A percentile compares a stretch with the other conserved stretches of the same genome.
Conservation (phyloP, 805 yeast species). For the Cyberlindnera bimundalis region DNA sequence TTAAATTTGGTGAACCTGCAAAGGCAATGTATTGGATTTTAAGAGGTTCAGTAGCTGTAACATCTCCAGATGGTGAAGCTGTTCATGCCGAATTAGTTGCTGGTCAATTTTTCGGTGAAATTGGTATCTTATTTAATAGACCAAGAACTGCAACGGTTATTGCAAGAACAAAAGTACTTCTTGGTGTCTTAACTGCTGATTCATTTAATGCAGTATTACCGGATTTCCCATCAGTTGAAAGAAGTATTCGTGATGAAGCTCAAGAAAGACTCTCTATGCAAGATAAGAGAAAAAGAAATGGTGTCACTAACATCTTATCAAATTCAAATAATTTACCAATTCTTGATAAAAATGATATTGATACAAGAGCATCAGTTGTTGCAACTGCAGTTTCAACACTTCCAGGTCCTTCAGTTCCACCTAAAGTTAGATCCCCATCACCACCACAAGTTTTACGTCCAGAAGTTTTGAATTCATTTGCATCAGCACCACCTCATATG, state of each 20-base stretch:
- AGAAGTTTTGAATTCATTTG: conserved; percentile 4
- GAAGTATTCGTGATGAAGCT: conserved; percentile 72
- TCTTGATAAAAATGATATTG: conserved; percentile 5
- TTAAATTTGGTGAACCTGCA: conserved; percentile 69
- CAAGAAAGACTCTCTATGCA: conserved; percentile 73
- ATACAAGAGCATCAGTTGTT: conserved; percentile 23
- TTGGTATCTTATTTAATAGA: conserved; percentile 69
- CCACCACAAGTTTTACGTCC: conserved; percentile 5
- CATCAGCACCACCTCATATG: not conserved
- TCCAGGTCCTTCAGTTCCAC: conserved; percentile 42
- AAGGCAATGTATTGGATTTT: conserved; percentile 78
- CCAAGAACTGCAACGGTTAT: conserved; percentile 80
- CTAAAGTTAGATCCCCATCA: conserved; percentile 18
- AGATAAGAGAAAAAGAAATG: conserved; percentile 52
- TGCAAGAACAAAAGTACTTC: conserved; percentile 60
- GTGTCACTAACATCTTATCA: conserved; percentile 32
- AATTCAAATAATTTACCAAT: conserved; percentile 3
- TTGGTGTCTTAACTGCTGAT: conserved; percentile 67
- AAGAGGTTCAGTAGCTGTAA: conserved; percentile 72
- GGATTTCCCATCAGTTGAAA: conserved; percentile 60
- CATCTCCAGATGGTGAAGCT: conserved; percentile 75
- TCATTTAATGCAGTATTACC: conserved; percentile 56
- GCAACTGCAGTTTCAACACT: conserved; percentile 33
- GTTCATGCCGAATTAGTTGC: conserved; percentile 65
- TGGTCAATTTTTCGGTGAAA: conserved; percentile 77